Evolutionary conservation across 2,329 filamentous ascomycete species (phyloP).

Genomic region (Ceratocystis ficicola): DNA sequence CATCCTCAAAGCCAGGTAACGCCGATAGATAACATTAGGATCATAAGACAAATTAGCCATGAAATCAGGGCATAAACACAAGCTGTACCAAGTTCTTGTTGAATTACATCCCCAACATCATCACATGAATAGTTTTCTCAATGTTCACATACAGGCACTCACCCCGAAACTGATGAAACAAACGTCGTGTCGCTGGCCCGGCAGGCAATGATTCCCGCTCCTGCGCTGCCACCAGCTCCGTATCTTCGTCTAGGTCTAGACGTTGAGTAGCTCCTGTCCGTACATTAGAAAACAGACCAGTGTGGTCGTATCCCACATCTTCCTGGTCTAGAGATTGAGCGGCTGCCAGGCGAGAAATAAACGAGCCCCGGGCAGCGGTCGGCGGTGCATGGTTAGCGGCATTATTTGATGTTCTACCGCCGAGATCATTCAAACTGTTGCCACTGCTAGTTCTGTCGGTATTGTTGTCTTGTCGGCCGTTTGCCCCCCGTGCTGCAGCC

Average conservation of each 20-base stretch:
- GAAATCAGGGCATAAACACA: neutral
- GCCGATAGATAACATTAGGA: neutral
- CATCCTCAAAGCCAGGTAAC: neutral
- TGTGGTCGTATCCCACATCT: conserved; percentile 2
- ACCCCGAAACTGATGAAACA: conserved; percentile 19
- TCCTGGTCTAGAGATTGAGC: conserved; percentile 4
- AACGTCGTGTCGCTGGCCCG: conserved; percentile 12
- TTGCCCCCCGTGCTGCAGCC: conserved; percentile 6
- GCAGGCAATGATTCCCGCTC: neutral
- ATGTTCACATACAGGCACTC: neutral
- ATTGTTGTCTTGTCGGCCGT: neutral
- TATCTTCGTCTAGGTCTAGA: conserved; percentile 12
- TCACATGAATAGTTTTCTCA: neutral
- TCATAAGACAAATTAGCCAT: neutral
- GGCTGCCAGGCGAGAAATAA: conserved; percentile 12
- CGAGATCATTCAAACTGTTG: neutral
- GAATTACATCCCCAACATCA: neutral
- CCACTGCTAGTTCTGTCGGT: neutral
- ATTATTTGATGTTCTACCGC: neutral
- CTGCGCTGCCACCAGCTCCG: conserved; percentile 10
- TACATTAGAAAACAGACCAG: conserved; percentile 2
- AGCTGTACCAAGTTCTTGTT: neutral
- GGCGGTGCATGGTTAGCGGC: neutral
- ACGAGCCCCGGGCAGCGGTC: conserved; percentile 7
- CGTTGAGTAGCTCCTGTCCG: neutral